Evolutionary conservation across 306 rosid species (phyloP), one percentile per base, ranked within the genome.

Genomic region (Pterocarpus macrocarpus): DNA sequence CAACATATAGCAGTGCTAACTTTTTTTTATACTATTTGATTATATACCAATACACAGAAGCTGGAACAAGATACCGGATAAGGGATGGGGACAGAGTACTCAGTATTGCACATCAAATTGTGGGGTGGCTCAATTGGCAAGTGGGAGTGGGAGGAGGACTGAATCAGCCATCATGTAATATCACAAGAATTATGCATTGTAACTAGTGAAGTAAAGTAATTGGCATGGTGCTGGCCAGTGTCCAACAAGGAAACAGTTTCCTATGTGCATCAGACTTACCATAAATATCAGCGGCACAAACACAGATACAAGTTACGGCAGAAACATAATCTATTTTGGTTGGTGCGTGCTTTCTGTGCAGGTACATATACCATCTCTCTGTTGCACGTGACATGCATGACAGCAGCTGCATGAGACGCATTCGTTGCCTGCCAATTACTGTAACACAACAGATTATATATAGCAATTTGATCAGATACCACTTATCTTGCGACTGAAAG

Each of bases 271-370:
- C 15, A 45, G 58, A 32, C 55, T 14, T 8, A 52, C 10, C 7
- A 16, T 13, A 39, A 70, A 5, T 12, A 28, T 1, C 36, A 81
- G 58, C 44, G 77, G 83, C 85, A 85, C 78, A 85, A 64, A 69
- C 71, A 79, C 41, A 72, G 4, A 83, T 56, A 17, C 52, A 66
- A 68, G 3, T 64, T 55, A 45, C 41, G 6, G 71, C 79, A 71
- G 68, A 73, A 58, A 34, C 44, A 35, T 57, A 58, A 17, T 69
- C 64, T 53, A 36, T 45, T 69, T 55, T 30, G 77, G 80, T 81
- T 69, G 81, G 53, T 47, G 53, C 53, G 73, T 74, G 80, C 44
- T 36, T 77, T 52, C 32, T 64, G 56, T 32, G 79, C 44, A 34
- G 67, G 2, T 16, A 17, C 61, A 50, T 4, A 14, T 2, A 52